A percentile compares a stretch with the other conserved stretches of the same genome.
phyloP scores from a whole-genome alignment of 345 rosid species.

The Rhodomyrtus tomentosa region DNA sequence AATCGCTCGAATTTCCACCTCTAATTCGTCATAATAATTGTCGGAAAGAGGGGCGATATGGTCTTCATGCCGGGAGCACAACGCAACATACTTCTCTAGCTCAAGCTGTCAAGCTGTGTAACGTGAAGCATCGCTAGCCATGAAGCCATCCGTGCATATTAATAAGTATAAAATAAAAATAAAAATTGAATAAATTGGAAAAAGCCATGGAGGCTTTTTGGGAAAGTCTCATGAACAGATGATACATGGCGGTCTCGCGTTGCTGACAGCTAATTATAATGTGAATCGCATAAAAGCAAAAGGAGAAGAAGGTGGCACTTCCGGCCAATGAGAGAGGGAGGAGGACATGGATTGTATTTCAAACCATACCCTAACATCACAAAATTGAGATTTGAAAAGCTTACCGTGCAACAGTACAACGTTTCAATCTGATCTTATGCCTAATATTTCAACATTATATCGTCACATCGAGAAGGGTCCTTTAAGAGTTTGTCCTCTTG shows the following conservation, averaged over 20 bases:
- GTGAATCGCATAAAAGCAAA: slow-evolving; percentile 5
- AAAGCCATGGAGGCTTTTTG: background rate
- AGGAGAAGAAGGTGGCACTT: slow-evolving; percentile 2
- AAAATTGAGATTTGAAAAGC: no score
- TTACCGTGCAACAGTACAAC: no score
- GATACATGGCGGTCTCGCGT: slow-evolving; percentile 29
- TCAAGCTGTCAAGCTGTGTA: background rate
- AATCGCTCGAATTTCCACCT: background rate
- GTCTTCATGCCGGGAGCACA: background rate
- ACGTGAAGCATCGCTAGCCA: background rate
- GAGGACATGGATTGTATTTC: background rate
- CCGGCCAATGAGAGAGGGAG: background rate
- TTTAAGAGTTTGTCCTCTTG: background rate
- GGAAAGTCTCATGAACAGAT: background rate
- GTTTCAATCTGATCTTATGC: no score
- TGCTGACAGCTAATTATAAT: slow-evolving; percentile 56
- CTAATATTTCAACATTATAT: no score
- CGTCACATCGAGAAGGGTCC: no score
- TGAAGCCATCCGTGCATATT: background rate
- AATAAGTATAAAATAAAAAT: background rate
- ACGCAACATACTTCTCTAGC: background rate
- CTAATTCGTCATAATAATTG: background rate
- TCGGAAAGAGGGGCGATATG: background rate
- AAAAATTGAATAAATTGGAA: no score
- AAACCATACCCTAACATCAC: background rate